These are phyloP conservation scores for Przewalskia tangutica DNA, from an alignment of 257 asterid genomes.

Conservation along the genomic window DNA sequence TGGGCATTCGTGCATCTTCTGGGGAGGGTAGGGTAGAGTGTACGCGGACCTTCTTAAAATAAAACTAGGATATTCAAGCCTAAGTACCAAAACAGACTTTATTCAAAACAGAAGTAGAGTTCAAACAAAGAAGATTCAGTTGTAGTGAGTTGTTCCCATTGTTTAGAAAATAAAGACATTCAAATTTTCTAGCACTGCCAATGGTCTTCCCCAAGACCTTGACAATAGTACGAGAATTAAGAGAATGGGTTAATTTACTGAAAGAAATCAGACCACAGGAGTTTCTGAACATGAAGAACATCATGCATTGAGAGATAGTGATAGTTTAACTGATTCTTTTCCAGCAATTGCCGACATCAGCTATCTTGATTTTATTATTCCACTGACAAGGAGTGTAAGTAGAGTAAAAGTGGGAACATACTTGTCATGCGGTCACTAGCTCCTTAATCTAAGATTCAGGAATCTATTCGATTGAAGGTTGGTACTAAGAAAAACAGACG, in stretches of 20 bases:
- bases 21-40: too few species aligned
- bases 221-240: background rate
- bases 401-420: too few species aligned
- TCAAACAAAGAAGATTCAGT: background rate
- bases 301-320: background rate
- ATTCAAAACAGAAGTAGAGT: background rate
- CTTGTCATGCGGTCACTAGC: too few species aligned
- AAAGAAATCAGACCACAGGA: background rate
- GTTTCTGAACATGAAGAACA: background rate
- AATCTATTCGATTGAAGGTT: background rate
- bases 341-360: background rate
- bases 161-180: background rate
- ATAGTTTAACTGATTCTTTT: background rate
- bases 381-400: background rate
- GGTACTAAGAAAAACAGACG: background rate
- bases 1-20: too few species aligned
- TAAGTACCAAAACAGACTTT: too few species aligned
- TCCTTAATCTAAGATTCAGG: background rate
- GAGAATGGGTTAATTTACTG: background rate
- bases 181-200: conserved; percentile 2
- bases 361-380: background rate
- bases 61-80: too few species aligned
- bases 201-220: background rate
- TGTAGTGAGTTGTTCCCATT: background rate
- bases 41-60: too few species aligned